Evolutionary conservation across 192 early-diverging fungal species (phyloP), one percentile per base, ranked within the genome.

Genomic region (Entomortierella lignicola): DNA sequence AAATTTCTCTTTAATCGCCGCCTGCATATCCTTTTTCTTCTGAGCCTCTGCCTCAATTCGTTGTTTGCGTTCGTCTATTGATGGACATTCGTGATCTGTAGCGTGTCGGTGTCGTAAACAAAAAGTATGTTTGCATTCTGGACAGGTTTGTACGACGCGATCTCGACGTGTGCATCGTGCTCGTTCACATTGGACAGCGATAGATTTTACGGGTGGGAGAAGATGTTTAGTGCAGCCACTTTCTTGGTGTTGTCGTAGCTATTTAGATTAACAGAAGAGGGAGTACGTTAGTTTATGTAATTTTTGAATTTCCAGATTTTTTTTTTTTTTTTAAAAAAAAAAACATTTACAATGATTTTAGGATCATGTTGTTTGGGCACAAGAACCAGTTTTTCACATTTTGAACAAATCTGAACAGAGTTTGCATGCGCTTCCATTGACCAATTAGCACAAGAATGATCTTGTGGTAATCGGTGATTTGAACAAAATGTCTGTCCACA

Each of bases 21-120:
- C 55, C 30, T 60, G 34, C 5, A 60, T 39, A 51, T 54, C 25
- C 23, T 60, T 29, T 29, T 55, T 59, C 7, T 61, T 30, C 1
- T 59, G 44, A 8, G 27, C 12, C 7, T 64, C 62, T 7, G 43
- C 56, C 20, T 70, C 48, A 4, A 29, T 44, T 12, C 17, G 13
- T 7, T 12, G 32, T 54, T 41, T 32, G 0, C n/a, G 55, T 26
- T 60, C 62, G 5, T 65, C 30, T 3, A 79, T 51, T 8, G 43
- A 55, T 0, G 65, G 44, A 30, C 75, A 79, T 29, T 34, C 48
- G 29, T 79, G 75, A 26, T 79, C 75, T 0, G 37, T 7, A 1
- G 58, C 55, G 13, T 79, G 75, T 37, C 75, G 66, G 17, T 79
- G 75, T 25, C 39, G 15, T 11, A 79, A 63, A 79, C 75, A 79